Evolutionary conservation across 2,329 filamentous ascomycete species (phyloP).

Genomic region (Trichoderma sp.): DNA sequence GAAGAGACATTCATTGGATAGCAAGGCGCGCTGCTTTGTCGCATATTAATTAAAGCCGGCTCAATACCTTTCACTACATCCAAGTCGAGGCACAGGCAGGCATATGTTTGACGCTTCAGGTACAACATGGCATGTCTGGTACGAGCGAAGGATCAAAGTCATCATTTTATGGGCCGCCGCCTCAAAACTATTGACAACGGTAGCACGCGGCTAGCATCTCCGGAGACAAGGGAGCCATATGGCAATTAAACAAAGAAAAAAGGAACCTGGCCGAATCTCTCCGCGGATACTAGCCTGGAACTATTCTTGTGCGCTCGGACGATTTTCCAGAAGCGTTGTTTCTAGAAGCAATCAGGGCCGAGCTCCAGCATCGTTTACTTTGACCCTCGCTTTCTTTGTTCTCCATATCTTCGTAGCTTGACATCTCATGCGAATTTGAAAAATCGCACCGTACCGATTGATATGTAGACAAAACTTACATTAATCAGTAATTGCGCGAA

Average conservation of each 20-base stretch:
- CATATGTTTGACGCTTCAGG: not conserved
- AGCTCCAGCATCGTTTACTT: not conserved
- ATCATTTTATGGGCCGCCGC: constrained; percentile 6
- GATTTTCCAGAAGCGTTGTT: not conserved
- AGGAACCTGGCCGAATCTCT: not conserved
- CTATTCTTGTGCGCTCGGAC: not conserved
- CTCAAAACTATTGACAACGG: constrained; percentile 2
- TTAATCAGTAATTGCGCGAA: not conserved
- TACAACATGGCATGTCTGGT: not conserved
- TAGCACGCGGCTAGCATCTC: constrained; percentile 8
- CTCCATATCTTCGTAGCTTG: not conserved
- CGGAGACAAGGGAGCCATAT: constrained; percentile 17
- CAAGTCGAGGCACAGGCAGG: not conserved
- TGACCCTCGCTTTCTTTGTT: not conserved
- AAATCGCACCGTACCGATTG: not conserved
- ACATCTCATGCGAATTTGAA: not conserved
- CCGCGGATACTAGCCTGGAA: not conserved
- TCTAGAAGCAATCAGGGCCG: not conserved
- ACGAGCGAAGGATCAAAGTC: not conserved
- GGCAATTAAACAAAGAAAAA: constrained; percentile 7
- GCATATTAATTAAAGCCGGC: not conserved
- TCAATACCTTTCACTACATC: not conserved
- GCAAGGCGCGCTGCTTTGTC: not conserved
- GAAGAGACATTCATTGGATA: not conserved
- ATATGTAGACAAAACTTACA: not conserved